A percentile compares a stretch with the other conserved stretches of the same genome.
Evolutionary conservation across 2,329 filamentous ascomycete genomes (phyloP).

Genomic region (Ophiostoma quercus): DNA sequence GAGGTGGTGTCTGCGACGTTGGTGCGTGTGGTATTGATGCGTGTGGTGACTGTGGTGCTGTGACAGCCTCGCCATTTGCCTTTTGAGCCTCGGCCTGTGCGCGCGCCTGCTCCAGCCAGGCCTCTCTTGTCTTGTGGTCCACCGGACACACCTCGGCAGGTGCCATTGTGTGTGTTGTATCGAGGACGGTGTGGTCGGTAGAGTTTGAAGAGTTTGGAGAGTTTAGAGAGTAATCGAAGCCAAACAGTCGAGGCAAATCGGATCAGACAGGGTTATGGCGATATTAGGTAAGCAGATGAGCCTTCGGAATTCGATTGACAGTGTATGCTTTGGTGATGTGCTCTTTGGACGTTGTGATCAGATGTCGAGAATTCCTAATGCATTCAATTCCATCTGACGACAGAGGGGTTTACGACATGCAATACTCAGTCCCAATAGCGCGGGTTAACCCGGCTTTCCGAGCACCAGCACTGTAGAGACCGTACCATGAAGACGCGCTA

Average conservation of each 20-base stretch:
- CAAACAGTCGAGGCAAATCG: neutral
- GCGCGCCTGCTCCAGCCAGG: constrained; percentile 71
- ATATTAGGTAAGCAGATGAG: neutral
- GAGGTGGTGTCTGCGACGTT: constrained; percentile 30
- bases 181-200: neutral
- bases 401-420: neutral
- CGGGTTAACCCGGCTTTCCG: constrained; percentile 8
- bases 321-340: neutral
- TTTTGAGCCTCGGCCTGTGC: constrained; percentile 38
- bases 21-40: constrained; percentile 9
- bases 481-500: neutral
- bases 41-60: constrained; percentile 27
- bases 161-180: neutral
- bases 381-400: neutral
- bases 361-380: neutral
- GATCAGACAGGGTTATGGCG: neutral
- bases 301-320: neutral
- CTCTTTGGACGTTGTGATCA: neutral
- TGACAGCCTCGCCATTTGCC: constrained; percentile 20
- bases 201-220: no score
- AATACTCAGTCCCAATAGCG: neutral
- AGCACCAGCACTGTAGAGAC: neutral
- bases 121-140: constrained; percentile 80
- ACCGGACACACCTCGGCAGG: constrained; percentile 61
- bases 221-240: neutral